Evolutionary conservation across 2,329 filamentous ascomycete species (phyloP).

Genomic region (Xylaria sp.): DNA sequence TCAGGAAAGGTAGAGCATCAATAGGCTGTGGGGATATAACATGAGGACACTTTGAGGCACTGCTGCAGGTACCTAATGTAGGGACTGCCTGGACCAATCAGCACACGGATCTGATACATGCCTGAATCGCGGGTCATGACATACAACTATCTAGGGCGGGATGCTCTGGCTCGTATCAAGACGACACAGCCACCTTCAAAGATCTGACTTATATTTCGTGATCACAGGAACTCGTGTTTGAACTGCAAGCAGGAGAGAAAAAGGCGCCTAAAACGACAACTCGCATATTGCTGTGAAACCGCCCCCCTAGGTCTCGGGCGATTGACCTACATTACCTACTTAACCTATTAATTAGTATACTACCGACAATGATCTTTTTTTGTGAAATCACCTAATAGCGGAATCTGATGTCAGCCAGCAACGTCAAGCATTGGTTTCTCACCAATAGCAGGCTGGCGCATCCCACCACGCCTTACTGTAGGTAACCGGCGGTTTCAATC

Average conservation of each 20-base stretch:
- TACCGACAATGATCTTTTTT: no score
- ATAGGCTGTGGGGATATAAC: no score
- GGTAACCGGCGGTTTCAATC: background rate
- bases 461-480: conserved; percentile 1
- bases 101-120: background rate
- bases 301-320: conserved; percentile 24
- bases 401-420: conserved; percentile 18
- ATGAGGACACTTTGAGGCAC: no score
- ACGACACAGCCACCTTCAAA: conserved; percentile 3
- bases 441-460: conserved; percentile 18
- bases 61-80: no score
- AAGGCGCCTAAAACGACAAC: conserved; percentile 4
- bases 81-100: conserved; percentile 10
- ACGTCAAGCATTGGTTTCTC: background rate
- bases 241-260: background rate
- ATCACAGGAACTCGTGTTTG: conserved; percentile 21
- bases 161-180: conserved; percentile 10
- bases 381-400: conserved; percentile 1
- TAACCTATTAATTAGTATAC: no score
- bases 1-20: no score
- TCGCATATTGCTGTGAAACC: conserved; percentile 1
- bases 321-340: no score
- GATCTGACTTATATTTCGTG: conserved; percentile 1
- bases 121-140: background rate
- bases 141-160: no score